Conservation (phyloP, 2,329 filamentous ascomycete species). For the Bipolaris cookei region DNA sequence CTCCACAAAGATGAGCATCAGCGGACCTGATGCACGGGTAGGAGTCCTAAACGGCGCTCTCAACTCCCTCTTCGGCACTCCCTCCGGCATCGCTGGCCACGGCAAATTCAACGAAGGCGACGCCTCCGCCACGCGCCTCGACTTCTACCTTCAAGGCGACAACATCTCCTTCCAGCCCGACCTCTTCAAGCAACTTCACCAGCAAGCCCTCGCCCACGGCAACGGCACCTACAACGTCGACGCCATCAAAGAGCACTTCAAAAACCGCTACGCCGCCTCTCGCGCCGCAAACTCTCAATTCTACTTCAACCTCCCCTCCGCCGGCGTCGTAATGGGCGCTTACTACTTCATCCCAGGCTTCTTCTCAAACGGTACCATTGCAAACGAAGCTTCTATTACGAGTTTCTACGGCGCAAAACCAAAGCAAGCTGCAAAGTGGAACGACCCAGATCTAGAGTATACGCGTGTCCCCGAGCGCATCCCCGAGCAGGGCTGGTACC, state of each 20-base stretch:
- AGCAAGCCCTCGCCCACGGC: constrained; percentile 25
- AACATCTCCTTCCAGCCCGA: constrained; percentile 35
- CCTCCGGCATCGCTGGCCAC: constrained; percentile 31
- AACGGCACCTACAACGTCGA: constrained; percentile 27
- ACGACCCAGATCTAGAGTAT: constrained; percentile 22
- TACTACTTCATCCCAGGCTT: constrained; percentile 33
- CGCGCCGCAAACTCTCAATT: constrained; percentile 27
- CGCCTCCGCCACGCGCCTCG: constrained; percentile 36
- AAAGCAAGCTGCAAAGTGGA: constrained; percentile 11
- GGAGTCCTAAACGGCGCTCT: constrained; percentile 32
- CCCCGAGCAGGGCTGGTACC: constrained; percentile 30
- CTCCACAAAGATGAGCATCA: constrained; percentile 29
- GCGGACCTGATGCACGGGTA: constrained; percentile 24
- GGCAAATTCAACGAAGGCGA: constrained; percentile 44
- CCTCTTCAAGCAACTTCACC: constrained; percentile 32
- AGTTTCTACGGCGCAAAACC: constrained; percentile 32
- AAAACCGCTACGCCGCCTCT: constrained; percentile 25
- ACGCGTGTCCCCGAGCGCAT: constrained; percentile 31
- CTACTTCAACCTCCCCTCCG: constrained; percentile 27
- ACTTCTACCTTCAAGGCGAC: constrained; percentile 40
- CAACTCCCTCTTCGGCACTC: constrained; percentile 40
- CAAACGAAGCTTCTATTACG: constrained; percentile 32
- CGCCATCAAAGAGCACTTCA: constrained; percentile 30
- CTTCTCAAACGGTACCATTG: constrained; percentile 33
- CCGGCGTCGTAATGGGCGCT: constrained; percentile 28